Evolutionary conservation across 805 yeast genomes (phyloP), one percentile per base, ranked within the genome.

Genomic region (Zygoascus biomembranicola): DNA sequence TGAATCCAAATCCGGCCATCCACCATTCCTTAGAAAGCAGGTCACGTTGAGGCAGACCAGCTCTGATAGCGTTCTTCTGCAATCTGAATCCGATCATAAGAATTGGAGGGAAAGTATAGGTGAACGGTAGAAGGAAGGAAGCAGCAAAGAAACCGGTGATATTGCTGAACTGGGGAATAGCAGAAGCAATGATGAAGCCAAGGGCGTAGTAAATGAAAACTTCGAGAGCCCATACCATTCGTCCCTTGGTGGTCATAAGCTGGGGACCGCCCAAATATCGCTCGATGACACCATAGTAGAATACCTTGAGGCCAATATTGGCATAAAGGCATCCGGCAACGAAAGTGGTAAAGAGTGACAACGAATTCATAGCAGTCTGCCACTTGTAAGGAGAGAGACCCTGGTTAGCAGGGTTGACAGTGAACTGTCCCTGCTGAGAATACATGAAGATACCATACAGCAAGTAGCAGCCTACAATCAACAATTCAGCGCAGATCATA

Each of bases 271-370:
- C 58, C 54, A 72, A 60, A 18, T 70, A 55, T 9, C 67, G 50
- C 20, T 69, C 67, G 32, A 73, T 54, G 52, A 73, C 64, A 13
- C 72, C 69, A 56, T 71, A 71, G 66, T 74, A 76, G 32, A 70
- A 52, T 14, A 72, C 73, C 63, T 76, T 76, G 55, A 73, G 62
- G 41, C 77, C 77, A 47, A 76, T 67, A 61, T 76, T 76, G 28
- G 76, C 77, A 57, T 73, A 76, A 54, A 76, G 67, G 16, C 71
- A 70, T 39, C 73, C 76, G 39, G 78, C 78, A 52, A 75, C 64
- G 50, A 74, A 59, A n/a, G 75, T 75, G 8, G 73, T 64, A 20
- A 74, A 61, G 32, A 75, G 60, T 48, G 63, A 57, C 54, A 67
- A 58, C 55, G 74, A 59, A 66, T 74, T 69, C 49, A 63, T 58